A percentile compares a stretch with the other conserved stretches of the same genome.
Evolutionary conservation across 163 green algal species (phyloP).

Genomic region (Scenedesmus sp.): DNA sequence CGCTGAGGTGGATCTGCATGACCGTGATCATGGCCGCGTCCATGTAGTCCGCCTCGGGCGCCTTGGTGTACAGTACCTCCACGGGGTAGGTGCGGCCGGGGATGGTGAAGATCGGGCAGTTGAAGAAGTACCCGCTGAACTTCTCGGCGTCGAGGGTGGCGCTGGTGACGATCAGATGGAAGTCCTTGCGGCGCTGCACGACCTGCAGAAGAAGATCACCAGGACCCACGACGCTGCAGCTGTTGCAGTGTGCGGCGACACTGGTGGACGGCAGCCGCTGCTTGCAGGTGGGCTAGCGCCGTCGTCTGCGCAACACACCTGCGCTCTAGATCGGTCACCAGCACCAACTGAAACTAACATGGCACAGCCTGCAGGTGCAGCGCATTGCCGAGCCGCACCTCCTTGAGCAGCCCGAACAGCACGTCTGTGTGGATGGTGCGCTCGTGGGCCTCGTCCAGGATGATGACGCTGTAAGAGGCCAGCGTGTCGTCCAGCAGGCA

Average conservation of each 20-base stretch:
- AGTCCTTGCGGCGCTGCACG: constrained; percentile 78
- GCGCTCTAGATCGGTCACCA: no score
- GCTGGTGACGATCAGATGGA: constrained; percentile 97
- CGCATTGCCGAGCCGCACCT: constrained; percentile 54
- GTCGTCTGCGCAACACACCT: no score
- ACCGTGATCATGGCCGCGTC: constrained; percentile 98
- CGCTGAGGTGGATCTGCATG: constrained; percentile 98
- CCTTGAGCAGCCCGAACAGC: constrained; percentile 98
- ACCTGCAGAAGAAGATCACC: constrained; percentile 42
- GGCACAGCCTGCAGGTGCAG: neutral
- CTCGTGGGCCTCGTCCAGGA: constrained; percentile 99
- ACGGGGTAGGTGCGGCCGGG: constrained; percentile 89
- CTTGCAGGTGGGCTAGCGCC: no score
- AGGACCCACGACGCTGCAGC: neutral
- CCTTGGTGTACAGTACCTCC: constrained; percentile 90
- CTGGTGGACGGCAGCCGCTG: no score
- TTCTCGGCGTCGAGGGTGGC: constrained; percentile 99
- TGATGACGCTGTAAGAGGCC: constrained; percentile 84
- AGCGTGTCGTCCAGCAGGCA: constrained; percentile 92
- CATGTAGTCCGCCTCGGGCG: constrained; percentile 97
- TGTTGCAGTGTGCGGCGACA: no score
- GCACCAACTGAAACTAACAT: neutral
- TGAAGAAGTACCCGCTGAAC: constrained; percentile 98
- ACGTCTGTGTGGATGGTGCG: constrained; percentile 99
- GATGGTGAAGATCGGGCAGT: constrained; percentile 99